Evolutionary conservation across 2,329 filamentous ascomycete genomes (phyloP), one percentile per base, ranked within the genome.

Genomic region (Cladosporium sp.): DNA sequence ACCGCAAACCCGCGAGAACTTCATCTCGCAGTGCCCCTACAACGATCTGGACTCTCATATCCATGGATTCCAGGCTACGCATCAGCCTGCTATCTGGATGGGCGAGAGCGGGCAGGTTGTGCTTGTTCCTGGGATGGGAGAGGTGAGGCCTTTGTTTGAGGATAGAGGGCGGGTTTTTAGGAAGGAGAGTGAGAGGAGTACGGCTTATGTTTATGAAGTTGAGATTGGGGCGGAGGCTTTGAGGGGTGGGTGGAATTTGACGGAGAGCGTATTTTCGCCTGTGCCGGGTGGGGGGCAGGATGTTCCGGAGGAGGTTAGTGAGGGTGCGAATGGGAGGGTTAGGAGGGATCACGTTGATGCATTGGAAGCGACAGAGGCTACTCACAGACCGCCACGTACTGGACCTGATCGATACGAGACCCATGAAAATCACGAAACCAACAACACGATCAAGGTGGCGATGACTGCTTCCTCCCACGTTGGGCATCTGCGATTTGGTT

Each of bases 71-170:
- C 81, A 83, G 68, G 81, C 81, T 10, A 83, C 81, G 0, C 81
- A 83, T 64, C 81, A 83, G 67, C 82, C 82, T 0, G 82, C 82
- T 0, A 84, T 84, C n/a, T 83, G 82, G 81, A 83, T 84, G 80
- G 82, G 81, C 3, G 81, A 84, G 69, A 75, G 78, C 13, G 81
- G 82, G 7, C 81, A 83, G 69, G 75, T 81, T 1, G 78, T 82
- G 3, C 54, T 84, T 3, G 75, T 72, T 46, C 78, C 81, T 0
- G 79, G 81, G 0, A 72, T 80, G 49, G 75, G 76, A 11, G 66
- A 70, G 14, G 69, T 75, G 8, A 65, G 70, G 61, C 66, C 73
- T 0, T 67, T 78, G 8, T 83, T 83, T 66, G 72, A 78, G 49
- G 75, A 81, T 51, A 73, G 81, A 5, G 81, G 77, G 5, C 71